Conservation (phyloP, 2,329 filamentous ascomycete genomes). For the Domatiomyces globalis region DNA sequence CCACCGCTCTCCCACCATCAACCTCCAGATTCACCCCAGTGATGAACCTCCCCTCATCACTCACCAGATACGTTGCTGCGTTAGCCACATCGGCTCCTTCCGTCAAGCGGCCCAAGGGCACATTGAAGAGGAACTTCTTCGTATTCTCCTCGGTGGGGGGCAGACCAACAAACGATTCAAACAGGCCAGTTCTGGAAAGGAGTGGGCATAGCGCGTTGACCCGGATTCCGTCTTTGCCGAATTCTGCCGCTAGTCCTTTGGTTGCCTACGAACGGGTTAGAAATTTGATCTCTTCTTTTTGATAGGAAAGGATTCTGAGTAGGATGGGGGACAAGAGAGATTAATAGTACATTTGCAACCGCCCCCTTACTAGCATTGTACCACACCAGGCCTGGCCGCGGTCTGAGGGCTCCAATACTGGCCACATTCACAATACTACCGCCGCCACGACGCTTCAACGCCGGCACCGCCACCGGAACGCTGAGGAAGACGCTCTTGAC, state of each 20-base stretch:
- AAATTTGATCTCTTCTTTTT: background rate
- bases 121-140: conserved; percentile 30
- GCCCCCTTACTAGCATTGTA: conserved; percentile 34
- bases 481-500: conserved; percentile 30
- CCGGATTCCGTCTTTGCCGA: conserved; percentile 34
- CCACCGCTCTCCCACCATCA: conserved; percentile 15
- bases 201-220: conserved; percentile 47
- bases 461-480: conserved; percentile 23
- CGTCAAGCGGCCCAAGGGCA: conserved; percentile 31
- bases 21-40: conserved; percentile 25
- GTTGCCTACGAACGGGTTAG: conserved; percentile 30
- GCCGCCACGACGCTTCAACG: conserved; percentile 28
- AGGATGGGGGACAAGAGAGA: background rate
- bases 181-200: conserved; percentile 51
- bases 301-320: background rate
- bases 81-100: conserved; percentile 51
- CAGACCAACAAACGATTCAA: conserved; percentile 27
- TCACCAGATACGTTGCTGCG: conserved; percentile 50
- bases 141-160: conserved; percentile 33
- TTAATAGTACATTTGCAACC: conserved; percentile 28
- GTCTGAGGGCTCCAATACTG: conserved; percentile 29
- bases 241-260: conserved; percentile 41
- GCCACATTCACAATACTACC: conserved; percentile 34
- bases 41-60: conserved; percentile 55
- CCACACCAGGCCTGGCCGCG: conserved; percentile 32